Evolutionary conservation across 2,329 filamentous ascomycete species (phyloP).

Genomic region (Microthyrium microscopicum): DNA sequence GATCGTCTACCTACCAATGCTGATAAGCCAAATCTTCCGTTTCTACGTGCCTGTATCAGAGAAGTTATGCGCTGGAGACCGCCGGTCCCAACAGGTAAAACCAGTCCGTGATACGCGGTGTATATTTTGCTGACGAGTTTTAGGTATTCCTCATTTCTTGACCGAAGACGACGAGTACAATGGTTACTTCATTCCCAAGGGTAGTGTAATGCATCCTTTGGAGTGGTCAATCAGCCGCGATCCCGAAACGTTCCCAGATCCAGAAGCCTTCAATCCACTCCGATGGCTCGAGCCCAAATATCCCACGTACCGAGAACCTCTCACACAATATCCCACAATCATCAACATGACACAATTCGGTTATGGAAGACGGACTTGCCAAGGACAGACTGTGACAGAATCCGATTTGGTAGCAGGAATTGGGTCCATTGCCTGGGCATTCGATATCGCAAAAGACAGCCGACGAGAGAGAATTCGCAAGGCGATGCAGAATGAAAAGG

Average conservation of each 20-base stretch:
- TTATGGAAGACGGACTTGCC: constrained; percentile 33
- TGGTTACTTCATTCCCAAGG: constrained; percentile 40
- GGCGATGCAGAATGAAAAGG: constrained; percentile 16
- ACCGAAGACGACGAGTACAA: constrained; percentile 39
- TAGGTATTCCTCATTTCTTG: constrained; percentile 37
- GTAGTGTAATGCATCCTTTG: constrained; percentile 27
- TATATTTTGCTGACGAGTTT: background rate
- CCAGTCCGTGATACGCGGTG: background rate
- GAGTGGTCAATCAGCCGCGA: constrained; percentile 37
- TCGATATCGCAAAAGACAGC: constrained; percentile 20
- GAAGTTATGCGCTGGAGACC: constrained; percentile 29
- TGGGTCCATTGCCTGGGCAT: constrained; percentile 29
- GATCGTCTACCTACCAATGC: constrained; percentile 20
- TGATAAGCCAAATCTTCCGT: constrained; percentile 23
- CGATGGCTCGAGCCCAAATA: constrained; percentile 35
- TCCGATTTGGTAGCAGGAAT: constrained; percentile 25
- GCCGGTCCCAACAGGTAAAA: constrained; percentile 21
- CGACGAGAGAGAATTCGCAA: constrained; percentile 2
- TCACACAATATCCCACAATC: constrained; percentile 34
- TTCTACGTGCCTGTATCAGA: constrained; percentile 22
- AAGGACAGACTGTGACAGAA: constrained; percentile 25
- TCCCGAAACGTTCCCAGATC: constrained; percentile 32
- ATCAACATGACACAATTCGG: constrained; percentile 38
- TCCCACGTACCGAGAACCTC: constrained; percentile 36
- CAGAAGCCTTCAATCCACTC: constrained; percentile 34